Base-by-base conservation (phyloP, 108 stramenopile species). In the Halocafeteria seosinensis region DNA sequence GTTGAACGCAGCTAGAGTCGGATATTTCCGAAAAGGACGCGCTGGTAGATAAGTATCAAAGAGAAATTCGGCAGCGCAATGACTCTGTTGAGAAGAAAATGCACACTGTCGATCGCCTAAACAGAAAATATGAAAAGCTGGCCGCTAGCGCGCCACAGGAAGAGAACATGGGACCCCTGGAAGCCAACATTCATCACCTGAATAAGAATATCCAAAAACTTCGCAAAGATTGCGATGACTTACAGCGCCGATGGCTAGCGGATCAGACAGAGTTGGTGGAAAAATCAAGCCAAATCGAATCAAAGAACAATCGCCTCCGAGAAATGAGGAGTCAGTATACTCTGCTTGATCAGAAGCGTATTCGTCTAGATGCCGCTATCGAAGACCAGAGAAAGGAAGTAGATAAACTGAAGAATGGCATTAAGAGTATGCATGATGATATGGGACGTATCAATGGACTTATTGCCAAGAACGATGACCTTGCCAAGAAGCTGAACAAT, bases 11-110 rank as follows among this genome's bases (percentile, higher is more conserved):
- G n/a, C n/a, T 71, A 38, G 55, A 71, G 26, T 71, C 55, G 12
- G 79, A 73, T 38, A 64, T 86, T 31, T 61, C 70, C 42, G 59
- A 36, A 29, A 76, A 72, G 55, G 83, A 86, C 37, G 63, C 65
- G 27, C 63, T 80, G 33, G 82, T 85, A 31, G 83, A 64, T 27
- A 71, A 74, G 62, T 80, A 85, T 51, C 79, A 87, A 79, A 55
- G 69, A 30, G 85, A 86, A 65, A 85, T 86, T 61, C 71, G 82
- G 1, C 86, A 85, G 73, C 71, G 84, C n/a, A 75, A 83, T 51
- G 84, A 88, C 62, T 84, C 87, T 35, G 81, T 86, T 17, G 87
- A 87, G 62, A 86, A 85, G 67, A 87, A 87, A 76, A 84, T 81
- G 60, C 81, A 70, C 47, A 68, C 75, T 8, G 81, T 87, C 29